Evolutionary conservation across 1,284 basidiomycete species (phyloP).

Genomic region (Cryptococcus sp.): DNA sequence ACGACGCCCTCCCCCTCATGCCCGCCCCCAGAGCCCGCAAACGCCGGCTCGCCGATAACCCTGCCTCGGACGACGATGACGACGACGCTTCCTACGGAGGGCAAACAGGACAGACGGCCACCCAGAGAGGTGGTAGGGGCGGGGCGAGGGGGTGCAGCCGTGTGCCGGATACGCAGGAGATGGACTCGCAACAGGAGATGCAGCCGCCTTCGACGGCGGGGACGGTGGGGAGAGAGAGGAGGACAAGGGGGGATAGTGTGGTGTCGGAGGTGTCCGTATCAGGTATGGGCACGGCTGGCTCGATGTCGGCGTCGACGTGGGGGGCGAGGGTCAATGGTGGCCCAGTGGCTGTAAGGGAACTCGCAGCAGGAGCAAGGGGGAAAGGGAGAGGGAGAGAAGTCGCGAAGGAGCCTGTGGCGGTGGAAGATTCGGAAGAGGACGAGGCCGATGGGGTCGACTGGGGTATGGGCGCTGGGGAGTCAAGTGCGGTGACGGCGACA

Average conservation of each 20-base stretch:
- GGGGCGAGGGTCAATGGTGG: too few species aligned
- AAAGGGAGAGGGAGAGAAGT: conserved; percentile 3
- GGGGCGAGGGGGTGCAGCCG: conserved; percentile 2
- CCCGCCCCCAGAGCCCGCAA: conserved; percentile 15
- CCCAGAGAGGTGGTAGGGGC: conserved; percentile 5
- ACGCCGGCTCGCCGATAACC: conserved; percentile 20
- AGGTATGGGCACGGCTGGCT: conserved; percentile 12
- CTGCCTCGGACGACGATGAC: conserved; percentile 24
- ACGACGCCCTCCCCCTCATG: conserved; percentile 34
- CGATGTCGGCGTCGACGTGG: background rate
- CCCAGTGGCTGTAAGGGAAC: too few species aligned
- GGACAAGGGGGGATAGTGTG: conserved; percentile 28
- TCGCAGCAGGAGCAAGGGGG: too few species aligned
- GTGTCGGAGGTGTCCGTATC: conserved; percentile 28
- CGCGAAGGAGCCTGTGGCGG: conserved; percentile 13
- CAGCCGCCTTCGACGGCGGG: conserved; percentile 4
- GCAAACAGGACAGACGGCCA: background rate
- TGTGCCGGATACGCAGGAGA: conserved; percentile 4
- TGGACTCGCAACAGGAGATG: too few species aligned
- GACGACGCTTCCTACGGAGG: conserved; percentile 7
- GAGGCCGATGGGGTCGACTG: conserved; percentile 25
- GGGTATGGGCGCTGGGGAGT: conserved; percentile 1
- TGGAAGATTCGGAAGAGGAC: conserved; percentile 35
- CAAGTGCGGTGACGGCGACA: too few species aligned
- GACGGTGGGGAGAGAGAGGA: conserved; percentile 8